Evolutionary conservation across 2,329 filamentous ascomycete species (phyloP).

Genomic region (Podosphaera aphanis): DNA sequence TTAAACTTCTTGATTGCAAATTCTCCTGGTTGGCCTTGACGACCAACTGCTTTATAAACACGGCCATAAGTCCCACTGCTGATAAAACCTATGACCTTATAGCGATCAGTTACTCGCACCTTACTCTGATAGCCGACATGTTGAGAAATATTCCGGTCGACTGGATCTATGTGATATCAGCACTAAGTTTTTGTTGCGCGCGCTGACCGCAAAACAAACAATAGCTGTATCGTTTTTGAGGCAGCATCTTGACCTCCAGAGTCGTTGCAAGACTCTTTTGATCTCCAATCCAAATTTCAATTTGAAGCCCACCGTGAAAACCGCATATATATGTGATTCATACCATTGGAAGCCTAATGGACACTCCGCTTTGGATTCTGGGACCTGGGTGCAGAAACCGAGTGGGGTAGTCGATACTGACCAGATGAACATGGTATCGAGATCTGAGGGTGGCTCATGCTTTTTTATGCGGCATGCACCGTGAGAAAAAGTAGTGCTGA

Average conservation of each 20-base stretch:
- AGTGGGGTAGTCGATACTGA: conserved; percentile 10
- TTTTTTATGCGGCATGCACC: background rate
- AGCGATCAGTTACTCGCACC: conserved; percentile 73
- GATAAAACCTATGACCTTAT: conserved; percentile 94
- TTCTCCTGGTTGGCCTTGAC: conserved; percentile 49
- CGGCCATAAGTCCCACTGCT: conserved; percentile 94
- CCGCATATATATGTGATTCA: background rate
- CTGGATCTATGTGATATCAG: conserved; percentile 26
- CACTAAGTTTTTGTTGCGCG: conserved; percentile 1
- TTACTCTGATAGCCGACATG: conserved; percentile 42
- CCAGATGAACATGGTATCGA: conserved; percentile 16
- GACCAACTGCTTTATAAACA: conserved; percentile 81
- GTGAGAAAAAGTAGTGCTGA: background rate
- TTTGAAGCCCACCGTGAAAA: too few relatives aligned
- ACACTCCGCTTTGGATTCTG: conserved; percentile 33
- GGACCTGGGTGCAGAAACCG: conserved; percentile 16
- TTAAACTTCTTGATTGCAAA: conserved; percentile 91
- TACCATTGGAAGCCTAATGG: conserved; percentile 38
- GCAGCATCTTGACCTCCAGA: conserved; percentile 12
- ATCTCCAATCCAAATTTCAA: background rate
- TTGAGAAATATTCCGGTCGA: conserved; percentile 24
- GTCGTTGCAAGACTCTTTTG: background rate
- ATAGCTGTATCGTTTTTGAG: conserved; percentile 9
- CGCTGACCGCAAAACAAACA: conserved; percentile 10
- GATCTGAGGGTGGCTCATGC: conserved; percentile 9